Percentiles rank a stretch among this genome's conserved stretches.
These are phyloP conservation scores for Cercospora citrullina DNA, from an alignment of 2,329 filamentous ascomycete genomes.

Conservation along the genomic window DNA sequence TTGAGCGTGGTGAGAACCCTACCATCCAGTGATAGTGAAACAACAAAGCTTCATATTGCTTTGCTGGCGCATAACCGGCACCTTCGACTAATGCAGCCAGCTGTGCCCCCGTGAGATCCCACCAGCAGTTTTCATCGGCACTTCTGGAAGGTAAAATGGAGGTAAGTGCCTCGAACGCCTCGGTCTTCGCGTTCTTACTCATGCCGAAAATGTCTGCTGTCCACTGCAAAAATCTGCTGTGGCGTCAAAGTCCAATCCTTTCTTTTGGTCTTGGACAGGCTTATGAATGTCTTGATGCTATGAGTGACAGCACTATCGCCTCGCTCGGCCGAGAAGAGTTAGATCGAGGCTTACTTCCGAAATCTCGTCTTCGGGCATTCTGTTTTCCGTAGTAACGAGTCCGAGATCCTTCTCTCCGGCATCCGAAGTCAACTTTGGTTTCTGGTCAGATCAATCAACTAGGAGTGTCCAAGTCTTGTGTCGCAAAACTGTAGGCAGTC, in stretches of 20 bases:
- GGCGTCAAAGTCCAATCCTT: background rate
- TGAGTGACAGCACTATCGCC: background rate
- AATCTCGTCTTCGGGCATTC: background rate
- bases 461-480: background rate
- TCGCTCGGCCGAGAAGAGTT: background rate
- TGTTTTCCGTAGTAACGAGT: background rate
- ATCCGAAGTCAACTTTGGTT: background rate
- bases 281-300: background rate
- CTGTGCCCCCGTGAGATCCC: background rate
- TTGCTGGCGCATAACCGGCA: background rate
- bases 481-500: too few species aligned
- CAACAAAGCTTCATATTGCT: background rate
- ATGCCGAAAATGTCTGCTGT: background rate
- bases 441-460: background rate
- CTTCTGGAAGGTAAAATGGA: background rate
- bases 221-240: background rate
- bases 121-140: background rate
- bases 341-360: background rate
- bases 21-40: background rate
- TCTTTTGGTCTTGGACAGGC: background rate
- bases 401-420: background rate
- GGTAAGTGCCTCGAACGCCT: background rate
- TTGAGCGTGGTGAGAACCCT: background rate
- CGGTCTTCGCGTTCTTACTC: background rate
- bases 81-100: background rate